Percentiles rank a stretch among this genome's conserved stretches.
Evolutionary conservation across 2,329 filamentous ascomycete genomes (phyloP).

Genomic region (Lasiodiplodia theobromae): DNA sequence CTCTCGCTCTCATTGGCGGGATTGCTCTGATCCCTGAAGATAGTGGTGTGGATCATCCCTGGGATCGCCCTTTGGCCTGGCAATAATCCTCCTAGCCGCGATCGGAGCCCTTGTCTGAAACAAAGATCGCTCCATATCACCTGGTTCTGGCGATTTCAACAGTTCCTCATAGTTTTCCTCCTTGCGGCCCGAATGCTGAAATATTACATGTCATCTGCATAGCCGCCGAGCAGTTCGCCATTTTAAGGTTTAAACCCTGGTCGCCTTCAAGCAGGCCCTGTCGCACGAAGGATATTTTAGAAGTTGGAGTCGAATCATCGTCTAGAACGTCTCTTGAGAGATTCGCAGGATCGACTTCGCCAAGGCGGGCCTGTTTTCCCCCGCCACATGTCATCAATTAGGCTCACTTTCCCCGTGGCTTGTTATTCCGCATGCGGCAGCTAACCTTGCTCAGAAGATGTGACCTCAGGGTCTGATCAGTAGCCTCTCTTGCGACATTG

Average conservation of each 20-base stretch:
- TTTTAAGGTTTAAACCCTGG: background rate
- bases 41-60: no score
- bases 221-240: background rate
- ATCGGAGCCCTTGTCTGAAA: no score
- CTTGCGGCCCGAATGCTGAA: background rate
- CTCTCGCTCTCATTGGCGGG: no score
- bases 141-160: no score
- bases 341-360: background rate
- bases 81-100: no score
- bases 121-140: no score
- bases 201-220: conserved; percentile 19
- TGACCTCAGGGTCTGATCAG: background rate
- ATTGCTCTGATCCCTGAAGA: no score
- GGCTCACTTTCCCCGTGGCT: background rate
- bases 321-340: background rate
- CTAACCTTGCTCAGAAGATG: background rate
- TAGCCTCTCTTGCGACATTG: background rate
- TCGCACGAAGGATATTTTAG: conserved; percentile 1
- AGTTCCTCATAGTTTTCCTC: background rate
- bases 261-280: background rate
- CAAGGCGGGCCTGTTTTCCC: background rate
- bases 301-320: background rate
- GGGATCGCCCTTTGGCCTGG: no score
- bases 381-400: background rate
- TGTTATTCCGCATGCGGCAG: background rate